phyloP scores from a whole-genome alignment of 495 filamentous ascomycete genomes.

The Penicillium chermesinum region DNA sequence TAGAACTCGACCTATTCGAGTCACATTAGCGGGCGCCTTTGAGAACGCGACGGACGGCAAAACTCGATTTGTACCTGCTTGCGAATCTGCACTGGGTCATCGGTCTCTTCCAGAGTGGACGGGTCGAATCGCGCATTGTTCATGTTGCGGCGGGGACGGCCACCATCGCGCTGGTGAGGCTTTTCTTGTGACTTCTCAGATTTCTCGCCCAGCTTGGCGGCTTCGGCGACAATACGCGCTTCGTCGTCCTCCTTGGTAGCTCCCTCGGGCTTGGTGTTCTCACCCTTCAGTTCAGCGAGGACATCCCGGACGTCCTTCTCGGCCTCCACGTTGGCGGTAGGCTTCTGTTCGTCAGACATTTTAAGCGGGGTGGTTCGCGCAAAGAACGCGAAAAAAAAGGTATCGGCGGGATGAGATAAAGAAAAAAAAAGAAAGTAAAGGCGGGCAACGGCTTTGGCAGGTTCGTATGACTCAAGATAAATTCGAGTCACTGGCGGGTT shows the following conservation, averaged over 20 bases:
- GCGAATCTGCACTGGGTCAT: slow-evolving; percentile 72
- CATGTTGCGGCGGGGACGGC: slow-evolving; percentile 12
- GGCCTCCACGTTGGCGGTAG: slow-evolving; percentile 35
- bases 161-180: slow-evolving; percentile 22
- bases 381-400: neutral
- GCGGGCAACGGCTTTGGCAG: neutral
- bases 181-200: slow-evolving; percentile 36
- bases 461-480: neutral
- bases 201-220: slow-evolving; percentile 41
- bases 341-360: slow-evolving; percentile 44
- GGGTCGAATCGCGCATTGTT: slow-evolving; percentile 63
- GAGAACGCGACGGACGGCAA: neutral
- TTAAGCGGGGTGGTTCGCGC: slow-evolving; percentile 5
- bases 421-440: slow-evolving; percentile 1
- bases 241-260: slow-evolving; percentile 35
- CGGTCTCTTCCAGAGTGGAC: slow-evolving; percentile 53
- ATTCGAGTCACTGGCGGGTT: neutral
- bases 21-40: slow-evolving; percentile 4
- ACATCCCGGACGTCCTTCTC: slow-evolving; percentile 46
- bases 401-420: neutral
- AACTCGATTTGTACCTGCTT: slow-evolving; percentile 55
- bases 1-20: slow-evolving; percentile 84
- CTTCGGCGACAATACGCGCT: slow-evolving; percentile 41
- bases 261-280: slow-evolving; percentile 23
- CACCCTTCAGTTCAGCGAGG: slow-evolving; percentile 44